These are phyloP conservation scores for Trypethelium eluteriae DNA, from an alignment of 495 filamentous ascomycete genomes.

Conservation along the genomic window DNA sequence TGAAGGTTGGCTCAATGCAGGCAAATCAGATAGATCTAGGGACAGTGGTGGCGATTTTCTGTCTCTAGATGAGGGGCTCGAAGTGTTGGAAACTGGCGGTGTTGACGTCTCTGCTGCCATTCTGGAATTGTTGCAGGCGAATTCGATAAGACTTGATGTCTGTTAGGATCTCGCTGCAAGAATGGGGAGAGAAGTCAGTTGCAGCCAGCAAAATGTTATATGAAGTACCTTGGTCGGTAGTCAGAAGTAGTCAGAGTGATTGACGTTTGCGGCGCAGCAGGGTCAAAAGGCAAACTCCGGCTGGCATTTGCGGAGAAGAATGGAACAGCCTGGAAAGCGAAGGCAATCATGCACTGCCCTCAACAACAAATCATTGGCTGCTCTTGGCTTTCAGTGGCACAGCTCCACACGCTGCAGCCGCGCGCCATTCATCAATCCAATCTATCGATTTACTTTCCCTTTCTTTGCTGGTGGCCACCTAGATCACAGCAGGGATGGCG, in stretches of 20 bases:
- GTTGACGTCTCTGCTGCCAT: slow-evolving; percentile 12
- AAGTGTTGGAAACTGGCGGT: slow-evolving; percentile 16
- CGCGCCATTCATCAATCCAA: neutral
- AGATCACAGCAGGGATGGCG: neutral
- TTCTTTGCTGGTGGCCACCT: neutral
- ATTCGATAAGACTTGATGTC: no score
- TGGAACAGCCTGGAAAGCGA: neutral
- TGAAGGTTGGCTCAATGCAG: slow-evolving; percentile 67
- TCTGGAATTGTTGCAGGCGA: neutral
- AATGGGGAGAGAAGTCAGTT: neutral
- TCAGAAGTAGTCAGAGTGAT: neutral
- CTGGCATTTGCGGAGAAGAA: no score
- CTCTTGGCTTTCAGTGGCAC: neutral
- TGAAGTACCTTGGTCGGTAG: neutral
- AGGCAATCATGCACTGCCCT: slow-evolving; percentile 3
- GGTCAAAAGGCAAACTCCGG: slow-evolving; percentile 8
- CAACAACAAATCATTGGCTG: neutral
- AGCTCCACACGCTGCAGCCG: neutral
- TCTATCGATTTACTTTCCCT: neutral
- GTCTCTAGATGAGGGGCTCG: slow-evolving; percentile 16
- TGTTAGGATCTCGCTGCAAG: neutral
- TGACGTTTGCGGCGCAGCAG: slow-evolving; percentile 12
- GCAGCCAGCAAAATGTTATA: neutral
- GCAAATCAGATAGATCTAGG: slow-evolving; percentile 74
- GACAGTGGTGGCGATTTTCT: slow-evolving; percentile 51